Evolutionary conservation across 306 rosid genomes (phyloP), one percentile per base, ranked within the genome.

Genomic region (Alnus glutinosa): DNA sequence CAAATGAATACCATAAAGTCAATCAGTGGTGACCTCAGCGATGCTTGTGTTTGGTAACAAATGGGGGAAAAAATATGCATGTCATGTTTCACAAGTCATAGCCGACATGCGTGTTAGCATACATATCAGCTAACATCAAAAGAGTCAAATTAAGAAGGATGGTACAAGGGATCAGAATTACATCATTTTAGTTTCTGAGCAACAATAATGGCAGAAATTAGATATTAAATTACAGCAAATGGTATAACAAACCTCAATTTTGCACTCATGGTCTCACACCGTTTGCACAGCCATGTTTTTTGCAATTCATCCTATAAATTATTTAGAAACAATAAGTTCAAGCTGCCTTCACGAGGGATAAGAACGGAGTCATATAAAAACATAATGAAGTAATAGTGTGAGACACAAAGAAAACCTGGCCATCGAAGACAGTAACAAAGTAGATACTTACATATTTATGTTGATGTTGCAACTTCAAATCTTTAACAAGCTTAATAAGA

Each of bases 381-480:
- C 15, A 71, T 0, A 28, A 58, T 9, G 1, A 18, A 42, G 15
- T 42, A 42, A 42, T 18, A 67, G 49, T 39, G 28, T 1, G 30
- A 67, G 50, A 67, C 4, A 68, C 30, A 9, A 18, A 42, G 32
- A 68, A 42, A 68, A 68, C 34, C 34, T 42, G 28, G 18, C 42
- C 72, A 78, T 82, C 74, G 30, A 74, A 70, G 28, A 66, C 37
- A 67, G 52, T 78, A 73, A 64, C 70, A 81, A 75, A 72, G 49
- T 54, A 47, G 73, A 62, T 67, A 62, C 91, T 85, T 80, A 93
- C 98, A 77, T 89, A 89, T 88, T 91, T 93, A 74, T 93, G 96
- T 72, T 96, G 99, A 83, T 90, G 97, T 70, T 91, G 97, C 89
- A 93, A 86, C 89, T 93, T 93, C 91, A 96, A 87, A 89, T 91